A percentile compares a stretch with the other conserved stretches of the same genome.
Conservation (phyloP, 2,329 filamentous ascomycete species). For the Ascosphaera aggregata region DNA sequence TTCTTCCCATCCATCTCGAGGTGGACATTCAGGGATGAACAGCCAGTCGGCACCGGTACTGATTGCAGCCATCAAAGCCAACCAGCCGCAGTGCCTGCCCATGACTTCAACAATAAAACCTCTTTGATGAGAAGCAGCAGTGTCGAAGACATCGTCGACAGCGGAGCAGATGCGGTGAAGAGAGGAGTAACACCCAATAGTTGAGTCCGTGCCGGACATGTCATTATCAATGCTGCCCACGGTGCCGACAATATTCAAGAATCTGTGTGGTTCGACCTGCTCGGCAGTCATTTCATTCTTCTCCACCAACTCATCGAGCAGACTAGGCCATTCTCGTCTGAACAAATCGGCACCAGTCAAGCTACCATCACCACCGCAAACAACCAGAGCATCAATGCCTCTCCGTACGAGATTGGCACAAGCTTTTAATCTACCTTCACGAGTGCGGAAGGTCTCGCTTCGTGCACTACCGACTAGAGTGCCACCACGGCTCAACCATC, state of each 20-base stretch:
- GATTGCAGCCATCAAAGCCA: slow-evolving; percentile 88
- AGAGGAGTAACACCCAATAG: slow-evolving; percentile 90
- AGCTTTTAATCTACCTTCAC: slow-evolving; percentile 56
- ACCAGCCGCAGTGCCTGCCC: slow-evolving; percentile 94
- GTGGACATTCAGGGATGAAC: slow-evolving; percentile 89
- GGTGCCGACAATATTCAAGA: slow-evolving; percentile 87
- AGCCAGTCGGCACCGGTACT: slow-evolving; percentile 90
- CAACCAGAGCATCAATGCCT: slow-evolving; percentile 87
- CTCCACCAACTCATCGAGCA: slow-evolving; percentile 63
- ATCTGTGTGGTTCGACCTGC: slow-evolving; percentile 52
- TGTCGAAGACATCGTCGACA: slow-evolving; percentile 81
- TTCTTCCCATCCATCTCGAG: slow-evolving; percentile 64
- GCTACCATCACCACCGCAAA: slow-evolving; percentile 91
- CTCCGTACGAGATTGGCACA: slow-evolving; percentile 87
- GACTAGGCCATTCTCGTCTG: slow-evolving; percentile 70
- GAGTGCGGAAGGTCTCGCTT: slow-evolving; percentile 80
- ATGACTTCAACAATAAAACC: slow-evolving; percentile 98
- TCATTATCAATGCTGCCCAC: slow-evolving; percentile 98
- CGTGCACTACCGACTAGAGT: slow-evolving; percentile 90
- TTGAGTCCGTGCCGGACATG: slow-evolving; percentile 88
- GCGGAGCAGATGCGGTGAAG: slow-evolving; percentile 83
- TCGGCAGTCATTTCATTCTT: slow-evolving; percentile 45
- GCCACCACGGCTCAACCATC: slow-evolving; percentile 81
- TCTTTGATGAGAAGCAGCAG: slow-evolving; percentile 84
- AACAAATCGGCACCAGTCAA: slow-evolving; percentile 91